Evolutionary conservation across 176 grass and related monocot species (phyloP).

Genomic region (Tillandsia leiboldiana): DNA sequence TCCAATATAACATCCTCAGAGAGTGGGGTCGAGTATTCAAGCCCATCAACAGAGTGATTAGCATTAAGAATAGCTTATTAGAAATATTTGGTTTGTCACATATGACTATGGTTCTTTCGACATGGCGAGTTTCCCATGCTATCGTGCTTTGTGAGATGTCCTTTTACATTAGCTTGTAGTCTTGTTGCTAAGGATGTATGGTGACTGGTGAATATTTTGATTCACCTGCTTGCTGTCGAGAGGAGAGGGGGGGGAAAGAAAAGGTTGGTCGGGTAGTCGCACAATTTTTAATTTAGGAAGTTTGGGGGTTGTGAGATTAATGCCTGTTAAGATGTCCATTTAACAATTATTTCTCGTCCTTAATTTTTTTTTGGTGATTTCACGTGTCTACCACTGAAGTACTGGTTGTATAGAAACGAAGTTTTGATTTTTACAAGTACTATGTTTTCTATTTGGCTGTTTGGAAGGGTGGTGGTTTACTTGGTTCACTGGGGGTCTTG

Average conservation of each 20-base stretch:
- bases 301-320: background rate
- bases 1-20: constrained; percentile 49
- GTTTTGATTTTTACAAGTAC: too few relatives aligned
- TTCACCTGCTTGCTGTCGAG: background rate
- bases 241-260: too few relatives aligned
- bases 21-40: constrained; percentile 50
- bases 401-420: background rate
- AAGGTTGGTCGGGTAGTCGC: background rate
- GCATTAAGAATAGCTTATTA: constrained; percentile 9
- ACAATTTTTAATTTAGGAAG: background rate
- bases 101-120: background rate
- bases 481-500: too few relatives aligned
- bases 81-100: background rate
- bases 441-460: too few relatives aligned
- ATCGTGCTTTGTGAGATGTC: too few relatives aligned
- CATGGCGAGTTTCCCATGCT: background rate
- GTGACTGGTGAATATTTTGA: background rate
- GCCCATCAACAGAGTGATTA: constrained; percentile 48
- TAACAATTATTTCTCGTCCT: background rate
- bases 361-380: background rate
- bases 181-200: too few relatives aligned
- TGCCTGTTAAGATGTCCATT: background rate
- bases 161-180: too few relatives aligned
- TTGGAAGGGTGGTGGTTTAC: too few relatives aligned
- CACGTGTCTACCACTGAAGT: background rate